phyloP scores from a whole-genome alignment of 2,329 filamentous ascomycete genomes.

The Celoporthe dispersa region DNA sequence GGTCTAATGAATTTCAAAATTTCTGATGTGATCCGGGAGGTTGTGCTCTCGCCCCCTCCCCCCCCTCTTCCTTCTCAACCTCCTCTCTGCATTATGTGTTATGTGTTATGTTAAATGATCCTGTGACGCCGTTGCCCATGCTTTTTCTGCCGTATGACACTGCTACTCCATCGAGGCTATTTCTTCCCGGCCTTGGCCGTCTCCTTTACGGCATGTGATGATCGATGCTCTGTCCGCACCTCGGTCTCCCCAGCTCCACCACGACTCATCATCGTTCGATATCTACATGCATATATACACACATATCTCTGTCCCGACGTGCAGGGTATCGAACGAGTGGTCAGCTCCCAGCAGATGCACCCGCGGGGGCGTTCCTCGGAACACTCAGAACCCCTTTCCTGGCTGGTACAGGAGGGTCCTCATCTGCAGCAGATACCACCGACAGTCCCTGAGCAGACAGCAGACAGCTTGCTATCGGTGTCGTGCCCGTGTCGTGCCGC shows the following conservation, averaged over 20 bases:
- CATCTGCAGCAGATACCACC: neutral
- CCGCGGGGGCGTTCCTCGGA: neutral
- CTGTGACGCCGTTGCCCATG: slow-evolving; percentile 1
- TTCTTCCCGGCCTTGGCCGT: neutral
- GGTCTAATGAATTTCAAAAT: neutral
- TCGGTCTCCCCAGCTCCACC: neutral
- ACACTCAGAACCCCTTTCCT: neutral
- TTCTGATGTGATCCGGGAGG: slow-evolving; percentile 2
- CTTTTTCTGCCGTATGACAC: neutral
- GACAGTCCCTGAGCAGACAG: neutral
- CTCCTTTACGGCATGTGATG: no score
- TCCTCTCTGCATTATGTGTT: slow-evolving; percentile 13
- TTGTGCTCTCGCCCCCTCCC: neutral
- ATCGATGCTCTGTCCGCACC: neutral
- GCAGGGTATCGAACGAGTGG: neutral
- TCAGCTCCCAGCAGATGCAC: slow-evolving; percentile 5
- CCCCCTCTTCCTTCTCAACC: neutral
- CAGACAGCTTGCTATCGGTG: neutral
- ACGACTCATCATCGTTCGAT: neutral
- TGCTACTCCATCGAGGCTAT: neutral
- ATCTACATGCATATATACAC: neutral
- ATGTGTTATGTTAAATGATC: neutral
- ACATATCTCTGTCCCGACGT: neutral
- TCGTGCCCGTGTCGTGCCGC: neutral
- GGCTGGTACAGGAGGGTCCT: neutral